These are phyloP conservation scores for Bruguiera hainesii DNA, from an alignment of 441 rosid genomes.

Conservation along the genomic window DNA sequence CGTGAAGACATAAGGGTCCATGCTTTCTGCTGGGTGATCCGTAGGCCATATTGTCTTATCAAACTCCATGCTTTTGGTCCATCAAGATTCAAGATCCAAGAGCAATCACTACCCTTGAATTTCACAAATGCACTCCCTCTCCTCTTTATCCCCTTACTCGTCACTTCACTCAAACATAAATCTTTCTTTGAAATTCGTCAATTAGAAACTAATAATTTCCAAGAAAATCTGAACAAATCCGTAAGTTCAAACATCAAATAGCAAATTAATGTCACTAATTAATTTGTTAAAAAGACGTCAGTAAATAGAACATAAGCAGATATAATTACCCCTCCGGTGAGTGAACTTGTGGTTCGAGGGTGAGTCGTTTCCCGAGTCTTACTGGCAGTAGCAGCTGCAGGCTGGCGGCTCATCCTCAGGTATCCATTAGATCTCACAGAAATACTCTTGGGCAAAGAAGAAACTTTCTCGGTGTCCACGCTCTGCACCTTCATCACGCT, in stretches of 20 bases:
- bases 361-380: conserved; percentile 30
- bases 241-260: too few relatives aligned
- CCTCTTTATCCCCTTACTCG: too few relatives aligned
- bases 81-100: too few relatives aligned
- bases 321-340: conserved; percentile 31
- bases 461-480: conserved; percentile 35
- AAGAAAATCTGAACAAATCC: neutral
- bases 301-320: neutral
- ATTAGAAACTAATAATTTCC: neutral
- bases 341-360: conserved; percentile 27
- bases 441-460: conserved; percentile 53
- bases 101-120: too few relatives aligned
- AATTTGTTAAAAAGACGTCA: too few relatives aligned
- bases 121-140: too few relatives aligned
- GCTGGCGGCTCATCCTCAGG: conserved; percentile 32
- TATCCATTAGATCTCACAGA: conserved; percentile 58
- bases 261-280: too few relatives aligned
- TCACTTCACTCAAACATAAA: neutral
- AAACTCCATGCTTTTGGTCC: too few relatives aligned
- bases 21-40: too few relatives aligned
- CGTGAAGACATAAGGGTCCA: too few relatives aligned
- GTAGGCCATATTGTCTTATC: too few relatives aligned
- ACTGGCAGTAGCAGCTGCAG: conserved; percentile 11
- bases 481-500: conserved; percentile 38
- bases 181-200: neutral